phyloP scores from a whole-genome alignment of 805 yeast species.

The Trichomonascus vanleenenianus region DNA sequence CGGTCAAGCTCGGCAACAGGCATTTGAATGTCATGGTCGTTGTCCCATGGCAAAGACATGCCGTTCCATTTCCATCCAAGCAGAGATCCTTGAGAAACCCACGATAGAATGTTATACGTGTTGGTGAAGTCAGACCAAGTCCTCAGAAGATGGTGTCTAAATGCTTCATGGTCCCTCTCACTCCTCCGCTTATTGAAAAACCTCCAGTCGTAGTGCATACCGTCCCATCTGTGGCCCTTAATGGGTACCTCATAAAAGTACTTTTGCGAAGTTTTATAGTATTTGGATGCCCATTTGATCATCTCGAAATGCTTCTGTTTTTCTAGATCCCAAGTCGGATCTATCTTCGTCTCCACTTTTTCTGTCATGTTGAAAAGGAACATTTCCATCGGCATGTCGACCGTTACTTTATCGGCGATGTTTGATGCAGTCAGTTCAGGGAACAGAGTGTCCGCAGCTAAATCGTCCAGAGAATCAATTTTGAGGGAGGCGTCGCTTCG shows the following conservation, averaged over 20 bases:
- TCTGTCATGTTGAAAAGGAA: conserved; percentile 13
- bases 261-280: conserved; percentile 13
- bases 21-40: conserved; percentile 42
- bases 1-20: conserved; percentile 41
- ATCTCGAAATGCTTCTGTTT: conserved; percentile 10
- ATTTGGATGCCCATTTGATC: conserved; percentile 10
- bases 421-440: neutral
- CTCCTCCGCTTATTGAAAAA: conserved; percentile 44
- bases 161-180: conserved; percentile 34
- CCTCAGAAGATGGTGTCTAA: conserved; percentile 39
- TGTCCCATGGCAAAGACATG: conserved; percentile 46
- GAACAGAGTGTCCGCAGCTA: conserved; percentile 8
- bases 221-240: conserved; percentile 10
- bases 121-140: conserved; percentile 40
- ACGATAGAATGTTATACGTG: conserved; percentile 36
- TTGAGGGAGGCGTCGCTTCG: conserved; percentile 11
- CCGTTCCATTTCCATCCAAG: conserved; percentile 47
- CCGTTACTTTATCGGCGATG: conserved; percentile 8
- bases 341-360: conserved; percentile 2
- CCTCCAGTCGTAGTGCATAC: conserved; percentile 53
- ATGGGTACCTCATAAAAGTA: conserved; percentile 17
- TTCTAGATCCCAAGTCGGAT: neutral
- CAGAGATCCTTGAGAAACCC: conserved; percentile 44
- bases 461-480: conserved; percentile 9
- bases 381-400: conserved; percentile 8